These are phyloP conservation scores for Cymbidium sinense DNA, from an alignment of 106 monocot genomes.

Conservation along the genomic window DNA sequence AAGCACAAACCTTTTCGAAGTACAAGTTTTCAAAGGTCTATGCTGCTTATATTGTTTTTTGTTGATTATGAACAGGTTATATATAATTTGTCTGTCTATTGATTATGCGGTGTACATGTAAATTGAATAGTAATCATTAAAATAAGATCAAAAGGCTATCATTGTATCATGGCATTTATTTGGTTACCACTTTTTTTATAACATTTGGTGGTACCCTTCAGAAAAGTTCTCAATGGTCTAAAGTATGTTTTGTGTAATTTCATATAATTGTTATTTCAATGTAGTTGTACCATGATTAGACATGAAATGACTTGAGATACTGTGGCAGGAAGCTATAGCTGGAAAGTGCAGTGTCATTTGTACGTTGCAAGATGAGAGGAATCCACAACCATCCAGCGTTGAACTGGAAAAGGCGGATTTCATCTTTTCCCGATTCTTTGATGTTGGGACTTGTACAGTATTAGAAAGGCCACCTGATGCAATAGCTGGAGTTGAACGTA, in stretches of 20 bases:
- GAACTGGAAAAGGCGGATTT: slow-evolving; percentile 38
- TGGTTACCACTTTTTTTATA: neutral
- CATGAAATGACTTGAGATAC: neutral
- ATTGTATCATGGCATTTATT: neutral
- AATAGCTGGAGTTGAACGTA: slow-evolving; percentile 47
- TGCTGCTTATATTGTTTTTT: neutral
- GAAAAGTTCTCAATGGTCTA: neutral
- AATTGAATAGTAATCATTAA: no score
- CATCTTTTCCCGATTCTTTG: slow-evolving; percentile 38
- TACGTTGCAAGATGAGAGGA: slow-evolving; percentile 36
- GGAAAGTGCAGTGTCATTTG: slow-evolving; percentile 57
- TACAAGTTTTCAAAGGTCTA: neutral
- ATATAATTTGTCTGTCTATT: neutral
- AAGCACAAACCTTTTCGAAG: neutral
- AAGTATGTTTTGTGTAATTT: neutral
- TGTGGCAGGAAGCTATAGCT: slow-evolving; percentile 46
- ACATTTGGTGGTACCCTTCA: neutral
- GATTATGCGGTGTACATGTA: neutral
- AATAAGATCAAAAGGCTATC: no score
- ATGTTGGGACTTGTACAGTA: slow-evolving; percentile 37
- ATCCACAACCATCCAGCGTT: slow-evolving; percentile 33
- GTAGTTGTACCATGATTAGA: slow-evolving; percentile 1
- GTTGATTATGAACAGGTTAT: neutral
- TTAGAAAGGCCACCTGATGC: slow-evolving; percentile 28
- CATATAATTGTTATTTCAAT: neutral